Conservation (phyloP, 1,139 yeast genomes). For the Suhomyces yuchorum region DNA sequence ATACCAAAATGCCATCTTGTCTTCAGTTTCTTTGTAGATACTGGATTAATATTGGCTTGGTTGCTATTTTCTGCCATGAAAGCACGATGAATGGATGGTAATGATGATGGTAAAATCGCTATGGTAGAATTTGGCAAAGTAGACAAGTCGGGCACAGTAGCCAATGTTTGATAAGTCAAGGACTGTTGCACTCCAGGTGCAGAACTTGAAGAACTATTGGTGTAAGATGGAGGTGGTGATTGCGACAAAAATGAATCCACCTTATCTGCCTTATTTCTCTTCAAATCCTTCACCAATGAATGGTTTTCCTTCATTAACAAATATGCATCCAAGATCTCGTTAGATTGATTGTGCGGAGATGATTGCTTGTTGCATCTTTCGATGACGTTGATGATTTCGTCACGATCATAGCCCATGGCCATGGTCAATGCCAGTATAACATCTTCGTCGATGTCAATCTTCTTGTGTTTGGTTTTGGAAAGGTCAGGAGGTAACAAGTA, state of each 20-base stretch:
- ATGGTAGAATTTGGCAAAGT: conserved; percentile 67
- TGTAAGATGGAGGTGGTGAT: conserved; percentile 47
- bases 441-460: conserved; percentile 68
- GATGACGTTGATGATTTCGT: conserved; percentile 80
- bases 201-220: conserved; percentile 29
- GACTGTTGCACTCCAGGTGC: conserved; percentile 52
- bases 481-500: conserved; percentile 75
- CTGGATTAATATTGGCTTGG: conserved; percentile 65
- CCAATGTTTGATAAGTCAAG: conserved; percentile 51
- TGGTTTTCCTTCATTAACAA: conserved; percentile 84
- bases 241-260: conserved; percentile 54
- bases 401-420: conserved; percentile 92
- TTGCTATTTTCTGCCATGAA: conserved; percentile 69
- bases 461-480: conserved; percentile 42
- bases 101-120: conserved; percentile 88
- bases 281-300: conserved; percentile 64
- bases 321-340: conserved; percentile 92
- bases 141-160: conserved; percentile 52
- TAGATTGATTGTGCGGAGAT: conserved; percentile 39
- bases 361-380: conserved; percentile 46
- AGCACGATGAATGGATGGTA: conserved; percentile 93
- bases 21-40: conserved; percentile 80
- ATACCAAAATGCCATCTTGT: conserved; percentile 99
- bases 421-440: conserved; percentile 76
- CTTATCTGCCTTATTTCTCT: conserved; percentile 53